A percentile compares a stretch with the other conserved stretches of the same genome.
Conservation (phyloP, 352 stramenopile genomes). For the Phytophthora megakarya region DNA sequence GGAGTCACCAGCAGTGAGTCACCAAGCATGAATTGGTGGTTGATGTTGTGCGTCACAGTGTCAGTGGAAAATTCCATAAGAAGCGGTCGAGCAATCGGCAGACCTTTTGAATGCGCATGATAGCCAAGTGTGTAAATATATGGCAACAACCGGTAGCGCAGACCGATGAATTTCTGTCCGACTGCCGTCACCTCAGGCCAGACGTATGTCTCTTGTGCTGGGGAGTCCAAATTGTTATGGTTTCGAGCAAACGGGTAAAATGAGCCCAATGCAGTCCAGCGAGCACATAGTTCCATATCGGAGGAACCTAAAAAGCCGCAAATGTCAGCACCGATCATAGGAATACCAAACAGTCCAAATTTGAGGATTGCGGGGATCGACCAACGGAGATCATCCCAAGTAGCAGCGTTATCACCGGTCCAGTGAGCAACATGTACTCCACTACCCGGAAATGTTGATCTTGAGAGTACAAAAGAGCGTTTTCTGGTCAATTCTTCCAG, state of each 20-base stretch:
- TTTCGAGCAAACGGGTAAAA: constrained; percentile 85
- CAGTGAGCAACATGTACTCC: constrained; percentile 72
- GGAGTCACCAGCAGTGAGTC: constrained; percentile 54
- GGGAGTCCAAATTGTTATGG: constrained; percentile 70
- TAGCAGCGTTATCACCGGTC: constrained; percentile 80
- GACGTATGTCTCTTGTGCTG: constrained; percentile 70
- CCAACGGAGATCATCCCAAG: constrained; percentile 79
- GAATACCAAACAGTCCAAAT: constrained; percentile 79
- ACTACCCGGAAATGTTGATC: constrained; percentile 71
- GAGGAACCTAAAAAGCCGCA: constrained; percentile 69
- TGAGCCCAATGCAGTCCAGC: constrained; percentile 74
- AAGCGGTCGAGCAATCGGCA: constrained; percentile 57
- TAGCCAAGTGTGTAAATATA: constrained; percentile 85
- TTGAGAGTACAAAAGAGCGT: constrained; percentile 72
- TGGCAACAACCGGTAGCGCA: constrained; percentile 79
- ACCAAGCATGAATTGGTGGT: constrained; percentile 70
- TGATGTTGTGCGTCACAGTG: constrained; percentile 34
- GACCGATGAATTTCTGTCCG: constrained; percentile 64
- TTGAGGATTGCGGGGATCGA: constrained; percentile 72
- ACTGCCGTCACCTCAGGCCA: constrained; percentile 54
- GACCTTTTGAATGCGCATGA: constrained; percentile 45
- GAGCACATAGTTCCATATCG: constrained; percentile 70
- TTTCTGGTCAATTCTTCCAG: constrained; percentile 60
- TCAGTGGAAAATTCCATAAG: constrained; percentile 72
- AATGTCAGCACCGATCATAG: constrained; percentile 84